Base-by-base conservation (phyloP, 2,329 filamentous ascomycete species). In the Diaporthe batatas region DNA sequence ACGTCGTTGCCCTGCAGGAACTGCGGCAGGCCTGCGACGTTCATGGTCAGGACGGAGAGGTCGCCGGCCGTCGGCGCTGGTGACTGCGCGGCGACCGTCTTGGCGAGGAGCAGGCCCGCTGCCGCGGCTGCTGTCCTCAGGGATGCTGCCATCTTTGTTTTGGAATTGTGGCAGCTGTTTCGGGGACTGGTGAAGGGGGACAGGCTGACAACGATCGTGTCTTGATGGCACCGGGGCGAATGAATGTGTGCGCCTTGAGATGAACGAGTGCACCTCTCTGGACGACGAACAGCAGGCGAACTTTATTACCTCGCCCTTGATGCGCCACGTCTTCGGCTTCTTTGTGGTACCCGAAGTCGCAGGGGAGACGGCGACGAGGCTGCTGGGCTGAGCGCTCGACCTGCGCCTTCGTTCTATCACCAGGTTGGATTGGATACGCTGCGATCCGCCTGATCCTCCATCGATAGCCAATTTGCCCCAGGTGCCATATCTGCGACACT, bases 1-100 rank as follows among this genome's bases (percentile, higher is more conserved):
- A 91, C 86, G 6, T 86, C 89, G 78, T 92, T 92, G 76, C 79
- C 80, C 74, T 92, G 88, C 59, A 92, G 78, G 71, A 89, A 80
- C 2, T 81, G 79, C 1, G 90, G 90, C 2, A 91, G 84, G 25
- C 90, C 90, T 21, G 89, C 90, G 44, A 91, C 88, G 76, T 91
- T 91, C 81, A 89, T 88, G 29, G 86, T 83, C 32, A 91, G 79
- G 68, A 88, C 79, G 72, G 83, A 86, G 79, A 91, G 87, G n/a
- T 82, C 80, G 49, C 82, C 82, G 25, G 69, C 44, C 2, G 71
- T 54, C 18, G 44, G 8, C 21, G 39, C 21, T 47, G 58, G 49
- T 8, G 68, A 59, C 53, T 65, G 54, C 16, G 65, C 65, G 36
- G 29, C 6, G 65, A 34, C 55, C 4, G 36, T 49, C 57, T 53